These are phyloP conservation scores for Clarireedia sp. DNA, from an alignment of 2,329 filamentous ascomycete species.

Conservation along the genomic window DNA sequence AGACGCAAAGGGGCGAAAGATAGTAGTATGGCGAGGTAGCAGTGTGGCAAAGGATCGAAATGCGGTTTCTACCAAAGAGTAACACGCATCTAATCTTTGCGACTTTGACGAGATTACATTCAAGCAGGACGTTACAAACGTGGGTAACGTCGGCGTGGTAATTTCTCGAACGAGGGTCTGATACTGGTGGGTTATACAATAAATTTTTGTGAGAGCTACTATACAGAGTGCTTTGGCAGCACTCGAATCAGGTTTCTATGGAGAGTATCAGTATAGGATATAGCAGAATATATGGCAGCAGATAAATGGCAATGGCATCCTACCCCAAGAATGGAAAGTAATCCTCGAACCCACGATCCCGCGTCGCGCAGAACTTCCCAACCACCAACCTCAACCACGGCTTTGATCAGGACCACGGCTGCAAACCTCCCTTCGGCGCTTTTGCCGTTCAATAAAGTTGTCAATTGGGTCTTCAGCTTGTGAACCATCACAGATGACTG, in stretches of 20 bases:
- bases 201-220: slow-evolving; percentile 74
- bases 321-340: slow-evolving; percentile 68
- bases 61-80: slow-evolving; percentile 54
- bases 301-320: slow-evolving; percentile 1
- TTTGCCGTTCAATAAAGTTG: slow-evolving; percentile 69
- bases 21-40: slow-evolving; percentile 73
- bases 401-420: slow-evolving; percentile 71
- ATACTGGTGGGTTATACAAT: slow-evolving; percentile 71
- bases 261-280: background rate
- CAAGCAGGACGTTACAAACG: slow-evolving; percentile 41
- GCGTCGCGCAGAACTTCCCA: slow-evolving; percentile 71
- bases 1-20: slow-evolving; percentile 66
- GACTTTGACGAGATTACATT: slow-evolving; percentile 47
- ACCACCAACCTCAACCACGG: slow-evolving; percentile 72
- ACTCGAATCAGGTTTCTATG: slow-evolving; percentile 66
- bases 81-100: slow-evolving; percentile 32
- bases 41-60: slow-evolving; percentile 65
- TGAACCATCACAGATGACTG: slow-evolving; percentile 67
- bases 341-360: slow-evolving; percentile 67
- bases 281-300: slow-evolving; percentile 8
- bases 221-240: slow-evolving; percentile 70
- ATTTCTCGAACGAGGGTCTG: slow-evolving; percentile 81
- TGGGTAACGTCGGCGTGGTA: slow-evolving; percentile 20
- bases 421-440: slow-evolving; percentile 68
- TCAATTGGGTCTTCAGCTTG: slow-evolving; percentile 72